Evolutionary conservation across 208 protist species (phyloP), one percentile per base, ranked within the genome.

Genomic region (Endotrypanum monterogeii): DNA sequence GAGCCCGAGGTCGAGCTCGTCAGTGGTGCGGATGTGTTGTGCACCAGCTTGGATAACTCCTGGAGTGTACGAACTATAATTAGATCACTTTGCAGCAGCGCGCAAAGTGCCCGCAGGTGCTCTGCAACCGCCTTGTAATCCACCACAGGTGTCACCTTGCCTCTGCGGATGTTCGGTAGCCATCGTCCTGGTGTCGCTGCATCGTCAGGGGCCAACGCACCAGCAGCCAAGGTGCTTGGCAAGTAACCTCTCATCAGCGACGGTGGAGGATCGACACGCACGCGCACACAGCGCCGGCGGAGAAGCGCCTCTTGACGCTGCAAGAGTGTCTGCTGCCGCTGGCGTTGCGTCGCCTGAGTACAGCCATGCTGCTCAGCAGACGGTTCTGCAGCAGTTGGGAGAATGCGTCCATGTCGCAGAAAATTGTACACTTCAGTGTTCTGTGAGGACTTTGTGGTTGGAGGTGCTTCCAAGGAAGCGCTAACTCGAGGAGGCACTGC

Each of bases 51-150:
- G 18, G 82, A 78, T 16, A 92, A 66, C n/a, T 77, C 78, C 55
- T 92, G 87, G 46, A 92, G 78, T 30, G 79, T 74, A 52, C 73
- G 68, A 37, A 92, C 18, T 25, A 78, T 12, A 9, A 63, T 69
- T 35, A 85, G 41, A 57, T 85, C 80, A 2, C 71, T 75, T 20
- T 58, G 68, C 44, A 85, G 37, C 67, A 78, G 28, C 9, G 51
- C 66, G 32, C 54, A 71, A 12, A 73, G 80, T 3, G 48, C 68
- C 8, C 65, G 71, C 54, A 85, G 44, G 58, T 77, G 65, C 28
- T 57, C 28, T 6, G 76, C 76, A 50, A 65, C 76, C 1, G 76
- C 76, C 12, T 41, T 55, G 71, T 68, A 57, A 52, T 80, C 71
- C 51, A 74, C 52, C 52, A 74, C n/a, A 9, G 68, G 62, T 2